Evolutionary conservation across 2,329 filamentous ascomycete genomes (phyloP).

Genomic region (Blumeriella jaapii): DNA sequence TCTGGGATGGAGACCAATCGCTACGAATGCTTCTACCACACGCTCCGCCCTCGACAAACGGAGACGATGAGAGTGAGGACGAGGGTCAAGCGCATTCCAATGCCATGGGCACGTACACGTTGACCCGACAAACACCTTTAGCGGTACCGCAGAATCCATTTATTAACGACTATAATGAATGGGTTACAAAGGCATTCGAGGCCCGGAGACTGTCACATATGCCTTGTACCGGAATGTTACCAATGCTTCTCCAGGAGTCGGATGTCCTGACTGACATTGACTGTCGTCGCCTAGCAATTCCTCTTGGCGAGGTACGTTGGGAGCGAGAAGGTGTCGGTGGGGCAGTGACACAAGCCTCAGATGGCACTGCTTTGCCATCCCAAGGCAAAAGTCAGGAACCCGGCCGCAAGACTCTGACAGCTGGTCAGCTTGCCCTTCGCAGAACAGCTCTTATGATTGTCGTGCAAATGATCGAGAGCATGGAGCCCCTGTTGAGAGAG

Average conservation of each 20-base stretch:
- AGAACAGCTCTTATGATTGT: conserved; percentile 72
- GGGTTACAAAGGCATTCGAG: conserved; percentile 68
- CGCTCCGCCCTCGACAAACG: conserved; percentile 37
- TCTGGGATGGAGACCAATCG: conserved; percentile 82
- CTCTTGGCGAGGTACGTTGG: conserved; percentile 75
- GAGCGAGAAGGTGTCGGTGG: conserved; percentile 64
- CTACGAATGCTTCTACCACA: conserved; percentile 77
- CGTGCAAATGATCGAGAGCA: conserved; percentile 70
- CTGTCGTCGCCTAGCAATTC: conserved; percentile 73
- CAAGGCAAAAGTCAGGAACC: conserved; percentile 24
- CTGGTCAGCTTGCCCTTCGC: conserved; percentile 62
- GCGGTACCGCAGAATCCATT: conserved; percentile 71
- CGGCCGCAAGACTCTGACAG: conserved; percentile 24
- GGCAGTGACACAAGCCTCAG: conserved; percentile 48
- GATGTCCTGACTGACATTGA: conserved; percentile 58
- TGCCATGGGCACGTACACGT: conserved; percentile 67
- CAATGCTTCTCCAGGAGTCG: conserved; percentile 71
- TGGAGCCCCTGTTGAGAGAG: conserved; percentile 74
- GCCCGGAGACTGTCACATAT: conserved; percentile 56
- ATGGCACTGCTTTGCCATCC: conserved; percentile 31
- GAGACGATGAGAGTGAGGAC: conserved; percentile 34
- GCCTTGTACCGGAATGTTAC: conserved; percentile 66
- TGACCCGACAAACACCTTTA: conserved; percentile 74
- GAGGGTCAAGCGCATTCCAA: conserved; percentile 54
- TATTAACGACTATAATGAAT: conserved; percentile 71